Conservation (phyloP, 140 eudicot species). For the Eryngium alpinum region DNA sequence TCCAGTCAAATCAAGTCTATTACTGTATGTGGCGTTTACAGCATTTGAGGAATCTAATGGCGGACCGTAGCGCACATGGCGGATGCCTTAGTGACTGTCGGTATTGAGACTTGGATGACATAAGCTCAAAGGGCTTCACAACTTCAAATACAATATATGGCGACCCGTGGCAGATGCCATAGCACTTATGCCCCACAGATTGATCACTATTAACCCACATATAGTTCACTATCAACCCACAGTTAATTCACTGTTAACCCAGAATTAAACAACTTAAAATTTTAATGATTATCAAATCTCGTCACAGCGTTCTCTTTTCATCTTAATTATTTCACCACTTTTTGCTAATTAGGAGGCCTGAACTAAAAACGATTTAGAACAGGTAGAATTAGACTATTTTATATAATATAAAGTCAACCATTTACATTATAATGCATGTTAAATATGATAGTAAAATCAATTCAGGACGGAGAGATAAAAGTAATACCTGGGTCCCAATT, state of each 20-base stretch:
- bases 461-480: not conserved
- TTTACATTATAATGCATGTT: not conserved
- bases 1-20: too few species aligned
- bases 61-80: too few species aligned
- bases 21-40: too few species aligned
- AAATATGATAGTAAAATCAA: not conserved
- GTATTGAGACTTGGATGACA: too few species aligned
- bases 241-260: not conserved
- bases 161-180: too few species aligned
- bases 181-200: too few species aligned
- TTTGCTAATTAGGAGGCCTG: not conserved
- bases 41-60: too few species aligned
- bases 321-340: not conserved
- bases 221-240: not conserved
- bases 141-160: too few species aligned
- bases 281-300: not conserved
- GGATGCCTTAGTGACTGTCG: too few species aligned
- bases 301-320: not conserved
- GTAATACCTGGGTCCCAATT: constrained; percentile 71
- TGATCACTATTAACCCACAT: too few species aligned
- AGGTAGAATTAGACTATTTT: not conserved
- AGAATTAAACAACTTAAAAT: not conserved
- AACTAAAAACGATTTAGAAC: not conserved
- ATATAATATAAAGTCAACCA: not conserved
- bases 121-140: too few species aligned